Evolutionary conservation across 2,329 filamentous ascomycete genomes (phyloP).

Genomic region (Alternaria infectoria): DNA sequence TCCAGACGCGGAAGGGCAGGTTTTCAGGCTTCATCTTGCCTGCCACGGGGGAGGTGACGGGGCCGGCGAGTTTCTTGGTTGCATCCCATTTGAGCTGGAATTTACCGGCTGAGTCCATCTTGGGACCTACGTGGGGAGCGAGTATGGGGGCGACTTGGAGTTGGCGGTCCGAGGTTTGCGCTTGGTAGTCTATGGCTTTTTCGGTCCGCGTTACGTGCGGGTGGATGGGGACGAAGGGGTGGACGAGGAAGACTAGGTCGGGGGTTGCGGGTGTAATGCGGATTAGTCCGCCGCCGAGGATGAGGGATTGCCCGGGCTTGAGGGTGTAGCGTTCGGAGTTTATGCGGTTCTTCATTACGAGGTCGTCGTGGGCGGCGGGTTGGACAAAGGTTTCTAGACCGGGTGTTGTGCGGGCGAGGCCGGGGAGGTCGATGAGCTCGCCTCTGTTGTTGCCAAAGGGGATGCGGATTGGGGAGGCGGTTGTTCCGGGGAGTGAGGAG

Average conservation of each 20-base stretch:
- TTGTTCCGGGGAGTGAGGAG: constrained; percentile 88
- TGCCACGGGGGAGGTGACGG: constrained; percentile 69
- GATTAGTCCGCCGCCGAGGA: constrained; percentile 81
- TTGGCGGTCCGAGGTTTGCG: constrained; percentile 58
- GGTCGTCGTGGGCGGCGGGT: constrained; percentile 66
- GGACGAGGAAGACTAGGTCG: constrained; percentile 73
- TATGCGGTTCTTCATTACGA: constrained; percentile 81
- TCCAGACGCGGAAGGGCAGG: constrained; percentile 80
- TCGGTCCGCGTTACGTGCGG: constrained; percentile 78
- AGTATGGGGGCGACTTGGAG: constrained; percentile 70
- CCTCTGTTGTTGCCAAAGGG: constrained; percentile 86
- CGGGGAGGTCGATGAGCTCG: constrained; percentile 92
- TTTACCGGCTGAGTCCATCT: constrained; percentile 66
- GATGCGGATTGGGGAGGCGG: constrained; percentile 90
- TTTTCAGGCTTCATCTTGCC: constrained; percentile 68
- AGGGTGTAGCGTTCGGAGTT: constrained; percentile 75
- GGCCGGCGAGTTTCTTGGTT: constrained; percentile 77
- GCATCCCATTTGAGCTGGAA: constrained; percentile 82
- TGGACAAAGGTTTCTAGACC: constrained; percentile 73
- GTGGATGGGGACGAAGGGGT: constrained; percentile 81
- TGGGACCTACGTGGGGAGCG: constrained; percentile 43
- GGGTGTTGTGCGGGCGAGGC: constrained; percentile 70
- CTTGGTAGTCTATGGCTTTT: constrained; percentile 79
- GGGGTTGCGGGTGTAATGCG: constrained; percentile 79
- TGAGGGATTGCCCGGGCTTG: constrained; percentile 77